Conservation (phyloP, 192 early-diverging fungal species). For the Coemansia sp. region DNA sequence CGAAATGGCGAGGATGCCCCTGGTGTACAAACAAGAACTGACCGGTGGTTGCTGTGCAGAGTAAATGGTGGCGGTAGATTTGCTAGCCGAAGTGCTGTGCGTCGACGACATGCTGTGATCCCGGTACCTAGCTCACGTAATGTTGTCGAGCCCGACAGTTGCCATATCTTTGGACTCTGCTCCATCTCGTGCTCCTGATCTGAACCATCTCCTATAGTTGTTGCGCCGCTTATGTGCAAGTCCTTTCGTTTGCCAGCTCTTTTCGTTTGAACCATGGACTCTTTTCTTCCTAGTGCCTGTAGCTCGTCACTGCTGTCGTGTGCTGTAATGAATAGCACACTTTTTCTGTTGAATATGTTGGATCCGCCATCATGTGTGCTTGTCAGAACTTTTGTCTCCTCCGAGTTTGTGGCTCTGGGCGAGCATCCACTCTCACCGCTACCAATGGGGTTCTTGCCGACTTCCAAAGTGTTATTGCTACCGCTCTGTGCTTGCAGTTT, state of each 20-base stretch:
- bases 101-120: neutral
- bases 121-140: neutral
- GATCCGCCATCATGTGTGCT: neutral
- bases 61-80: conserved; percentile 22
- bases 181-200: neutral
- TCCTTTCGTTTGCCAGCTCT: neutral
- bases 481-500: neutral
- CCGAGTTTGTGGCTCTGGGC: neutral
- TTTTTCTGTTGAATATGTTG: neutral
- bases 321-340: neutral
- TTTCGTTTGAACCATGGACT: neutral
- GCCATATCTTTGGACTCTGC: neutral
- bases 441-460: neutral
- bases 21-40: conserved; percentile 10
- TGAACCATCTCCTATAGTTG: neutral
- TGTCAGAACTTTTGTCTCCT: neutral
- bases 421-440: neutral
- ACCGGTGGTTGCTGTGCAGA: conserved; percentile 20
- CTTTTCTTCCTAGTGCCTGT: neutral
- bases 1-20: conserved; percentile 28
- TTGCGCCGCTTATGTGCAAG: conserved; percentile 3
- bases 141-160: neutral
- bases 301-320: neutral
- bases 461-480: neutral
- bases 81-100: conserved; percentile 13